Percentiles rank a stretch among this genome's conserved stretches.
phyloP scores from a whole-genome alignment of 805 yeast species.

The Hanseniaspora meyeri region DNA sequence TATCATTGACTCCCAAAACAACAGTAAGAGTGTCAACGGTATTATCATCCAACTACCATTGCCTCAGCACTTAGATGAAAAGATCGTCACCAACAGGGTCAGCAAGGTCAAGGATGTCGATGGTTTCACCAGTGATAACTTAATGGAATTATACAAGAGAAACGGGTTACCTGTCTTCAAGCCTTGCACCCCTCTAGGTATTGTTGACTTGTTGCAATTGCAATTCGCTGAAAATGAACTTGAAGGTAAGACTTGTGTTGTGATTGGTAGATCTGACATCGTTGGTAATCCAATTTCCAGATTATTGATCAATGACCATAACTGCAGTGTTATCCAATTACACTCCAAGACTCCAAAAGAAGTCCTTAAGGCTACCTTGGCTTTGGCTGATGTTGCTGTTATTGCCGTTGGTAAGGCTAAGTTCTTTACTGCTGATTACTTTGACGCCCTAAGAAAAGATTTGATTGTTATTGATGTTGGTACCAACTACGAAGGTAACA shows the following conservation, averaged over 20 bases:
- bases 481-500: conserved; percentile 62
- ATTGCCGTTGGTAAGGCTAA: conserved; percentile 65
- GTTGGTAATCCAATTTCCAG: conserved; percentile 92
- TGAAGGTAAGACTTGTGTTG: conserved; percentile 78
- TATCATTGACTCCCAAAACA: conserved; percentile 51
- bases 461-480: conserved; percentile 74
- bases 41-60: conserved; percentile 81
- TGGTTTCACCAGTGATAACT: conserved; percentile 80
- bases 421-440: conserved; percentile 65
- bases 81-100: conserved; percentile 69
- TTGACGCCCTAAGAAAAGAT: conserved; percentile 37
- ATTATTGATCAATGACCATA: conserved; percentile 56
- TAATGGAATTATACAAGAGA: conserved; percentile 80
- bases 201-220: conserved; percentile 64
- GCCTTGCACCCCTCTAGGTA: conserved; percentile 95
- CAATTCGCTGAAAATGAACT: conserved; percentile 43
- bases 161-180: conserved; percentile 71
- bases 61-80: conserved; percentile 70
- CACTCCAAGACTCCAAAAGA: conserved; percentile 58
- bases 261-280: conserved; percentile 87
- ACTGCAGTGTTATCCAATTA: conserved; percentile 73
- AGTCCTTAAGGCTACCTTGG: conserved; percentile 40
- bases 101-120: conserved; percentile 79
- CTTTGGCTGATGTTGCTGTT: conserved; percentile 71
- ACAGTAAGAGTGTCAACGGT: conserved; percentile 71